Evolutionary conservation across 148 eudicot genomes (phyloP).

Genomic region (Camellia lanceoleosa): DNA sequence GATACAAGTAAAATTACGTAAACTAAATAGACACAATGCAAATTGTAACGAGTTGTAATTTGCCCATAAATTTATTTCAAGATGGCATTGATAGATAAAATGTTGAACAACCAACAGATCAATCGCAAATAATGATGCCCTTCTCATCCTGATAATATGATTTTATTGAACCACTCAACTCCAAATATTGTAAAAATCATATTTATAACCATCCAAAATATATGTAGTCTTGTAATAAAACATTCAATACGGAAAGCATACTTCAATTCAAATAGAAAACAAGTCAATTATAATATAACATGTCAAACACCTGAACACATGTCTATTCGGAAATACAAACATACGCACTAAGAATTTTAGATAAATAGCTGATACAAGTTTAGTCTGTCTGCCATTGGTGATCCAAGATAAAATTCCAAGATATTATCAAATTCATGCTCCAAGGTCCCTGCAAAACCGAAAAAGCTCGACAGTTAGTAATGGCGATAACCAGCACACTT

Average conservation of each 20-base stretch:
- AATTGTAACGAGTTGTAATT: too few relatives aligned
- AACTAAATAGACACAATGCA: too few relatives aligned
- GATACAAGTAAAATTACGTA: too few relatives aligned
- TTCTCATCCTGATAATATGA: neutral
- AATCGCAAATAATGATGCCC: too few relatives aligned
- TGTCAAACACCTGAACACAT: neutral
- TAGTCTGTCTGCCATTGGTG: neutral
- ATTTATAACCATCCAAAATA: neutral
- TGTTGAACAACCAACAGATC: neutral
- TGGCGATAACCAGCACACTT: neutral
- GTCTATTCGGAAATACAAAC: too few relatives aligned
- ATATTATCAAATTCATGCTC: neutral
- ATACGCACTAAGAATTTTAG: neutral
- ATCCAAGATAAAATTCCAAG: neutral
- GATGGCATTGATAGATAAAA: neutral
- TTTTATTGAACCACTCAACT: neutral
- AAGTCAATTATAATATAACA: neutral
- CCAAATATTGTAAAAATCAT: neutral
- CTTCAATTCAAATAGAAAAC: neutral
- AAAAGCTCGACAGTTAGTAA: neutral
- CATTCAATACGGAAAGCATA: neutral
- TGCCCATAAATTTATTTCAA: neutral
- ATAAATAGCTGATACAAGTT: neutral
- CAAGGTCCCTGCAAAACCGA: conserved; percentile 12
- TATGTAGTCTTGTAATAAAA: neutral